Evolutionary conservation across 352 stramenopile genomes (phyloP).

Genomic region (Thraustochytrium sp.): DNA sequence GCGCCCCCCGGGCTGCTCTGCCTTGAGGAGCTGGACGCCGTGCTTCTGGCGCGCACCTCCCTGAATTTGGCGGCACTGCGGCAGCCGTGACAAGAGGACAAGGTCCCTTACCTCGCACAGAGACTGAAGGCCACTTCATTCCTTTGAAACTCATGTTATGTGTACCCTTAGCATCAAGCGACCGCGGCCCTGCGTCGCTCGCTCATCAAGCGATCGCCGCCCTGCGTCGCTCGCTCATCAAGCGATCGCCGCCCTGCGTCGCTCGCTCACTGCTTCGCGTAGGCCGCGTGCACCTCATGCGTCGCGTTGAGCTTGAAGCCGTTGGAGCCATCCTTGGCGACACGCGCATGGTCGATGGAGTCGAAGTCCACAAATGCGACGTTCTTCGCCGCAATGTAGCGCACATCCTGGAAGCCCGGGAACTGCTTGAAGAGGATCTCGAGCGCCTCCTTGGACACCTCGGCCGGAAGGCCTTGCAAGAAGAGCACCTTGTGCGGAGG

Average conservation of each 20-base stretch:
- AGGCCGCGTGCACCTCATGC: background rate
- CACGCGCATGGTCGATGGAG: background rate
- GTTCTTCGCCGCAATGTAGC: background rate
- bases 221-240: too few relatives aligned
- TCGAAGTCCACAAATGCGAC: slow-evolving; percentile 40
- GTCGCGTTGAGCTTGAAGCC: slow-evolving; percentile 25
- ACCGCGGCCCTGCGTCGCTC: too few relatives aligned
- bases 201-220: too few relatives aligned
- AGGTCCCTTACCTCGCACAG: too few relatives aligned
- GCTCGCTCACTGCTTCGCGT: slow-evolving; percentile 8
- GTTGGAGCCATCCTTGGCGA: background rate
- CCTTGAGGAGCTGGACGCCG: background rate
- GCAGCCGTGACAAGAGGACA: too few relatives aligned
- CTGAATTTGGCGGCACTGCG: too few relatives aligned
- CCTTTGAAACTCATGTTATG: too few relatives aligned
- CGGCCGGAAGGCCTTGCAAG: background rate
- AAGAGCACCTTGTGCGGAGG: slow-evolving; percentile 22
- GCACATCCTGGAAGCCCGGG: background rate
- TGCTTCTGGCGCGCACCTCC: background rate
- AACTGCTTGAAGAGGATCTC: slow-evolving; percentile 39
- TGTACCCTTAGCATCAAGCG: too few relatives aligned
- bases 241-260: background rate
- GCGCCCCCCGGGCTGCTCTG: background rate
- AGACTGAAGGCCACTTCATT: too few relatives aligned
- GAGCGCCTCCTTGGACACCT: background rate